phyloP scores from a whole-genome alignment of 2,329 filamentous ascomycete species.

The Arthrobotrys sphaeroides region DNA sequence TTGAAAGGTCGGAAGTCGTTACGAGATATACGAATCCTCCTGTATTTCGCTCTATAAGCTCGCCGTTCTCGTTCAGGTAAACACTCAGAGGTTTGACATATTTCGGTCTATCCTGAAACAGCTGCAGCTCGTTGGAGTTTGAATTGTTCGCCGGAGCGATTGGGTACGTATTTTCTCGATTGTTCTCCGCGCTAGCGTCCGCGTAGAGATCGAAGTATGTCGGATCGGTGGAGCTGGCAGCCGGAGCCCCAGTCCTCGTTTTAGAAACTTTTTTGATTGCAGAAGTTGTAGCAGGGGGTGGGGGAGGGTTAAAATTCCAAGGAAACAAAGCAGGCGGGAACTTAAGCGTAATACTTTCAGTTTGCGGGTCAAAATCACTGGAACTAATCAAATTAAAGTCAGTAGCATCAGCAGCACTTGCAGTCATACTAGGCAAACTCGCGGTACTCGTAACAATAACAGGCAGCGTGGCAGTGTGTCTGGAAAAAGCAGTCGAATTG shows the following conservation, averaged over 20 bases:
- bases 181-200: background rate
- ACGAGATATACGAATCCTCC: conserved; percentile 18
- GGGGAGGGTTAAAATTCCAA: conserved; percentile 10
- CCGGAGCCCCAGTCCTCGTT: background rate
- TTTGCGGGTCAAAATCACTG: background rate
- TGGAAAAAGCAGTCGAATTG: conserved; percentile 41
- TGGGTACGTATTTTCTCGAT: conserved; percentile 18
- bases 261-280: background rate
- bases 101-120: background rate
- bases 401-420: conserved; percentile 28
- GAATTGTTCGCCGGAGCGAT: conserved; percentile 27
- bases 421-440: conserved; percentile 20
- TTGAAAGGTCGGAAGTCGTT: conserved; percentile 8
- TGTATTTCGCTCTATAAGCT: conserved; percentile 15
- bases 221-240: background rate
- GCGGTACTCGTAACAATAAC: conserved; percentile 30
- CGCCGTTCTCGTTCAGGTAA: conserved; percentile 19
- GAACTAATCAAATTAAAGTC: conserved; percentile 18
- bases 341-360: conserved; percentile 5
- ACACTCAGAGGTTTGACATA: conserved; percentile 30
- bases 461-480: conserved; percentile 33
- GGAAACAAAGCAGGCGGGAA: conserved; percentile 41
- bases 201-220: conserved; percentile 35
- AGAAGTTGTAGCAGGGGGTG: background rate
- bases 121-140: conserved; percentile 15